Conservation (phyloP, 2,329 filamentous ascomycete species). For the Apiospora hydei region DNA sequence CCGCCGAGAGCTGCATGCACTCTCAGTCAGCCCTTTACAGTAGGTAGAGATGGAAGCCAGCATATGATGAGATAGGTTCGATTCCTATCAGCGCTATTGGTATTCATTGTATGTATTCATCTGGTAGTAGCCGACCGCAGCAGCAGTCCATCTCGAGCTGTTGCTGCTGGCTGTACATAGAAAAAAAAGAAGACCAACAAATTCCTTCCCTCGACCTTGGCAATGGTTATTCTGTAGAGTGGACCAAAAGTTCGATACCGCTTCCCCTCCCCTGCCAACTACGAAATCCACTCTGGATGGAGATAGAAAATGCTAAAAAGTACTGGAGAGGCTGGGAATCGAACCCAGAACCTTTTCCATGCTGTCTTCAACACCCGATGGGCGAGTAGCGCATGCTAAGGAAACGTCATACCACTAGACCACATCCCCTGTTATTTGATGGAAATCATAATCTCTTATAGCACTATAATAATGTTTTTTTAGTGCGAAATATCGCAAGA, state of each 20-base stretch:
- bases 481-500: too few relatives aligned
- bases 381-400: neutral
- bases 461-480: too few relatives aligned
- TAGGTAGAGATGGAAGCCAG: too few relatives aligned
- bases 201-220: neutral
- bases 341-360: slow-evolving; percentile 24
- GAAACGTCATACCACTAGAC: slow-evolving; percentile 24
- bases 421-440: slow-evolving; percentile 20
- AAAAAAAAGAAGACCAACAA: too few relatives aligned
- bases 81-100: too few relatives aligned
- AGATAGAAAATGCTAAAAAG: neutral
- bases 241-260: neutral
- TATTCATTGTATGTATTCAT: too few relatives aligned
- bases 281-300: neutral
- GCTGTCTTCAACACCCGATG: neutral
- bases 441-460: rapidly evolving
- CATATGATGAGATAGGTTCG: too few relatives aligned
- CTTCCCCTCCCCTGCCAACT: neutral
- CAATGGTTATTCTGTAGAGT: neutral
- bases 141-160: neutral
- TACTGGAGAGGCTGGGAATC: slow-evolving; percentile 23
- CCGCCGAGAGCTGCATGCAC: neutral
- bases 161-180: neutral
- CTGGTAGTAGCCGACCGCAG: neutral
- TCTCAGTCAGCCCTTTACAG: neutral